Conservation (phyloP, 495 filamentous ascomycete species). For the Penicillium salamii region DNA sequence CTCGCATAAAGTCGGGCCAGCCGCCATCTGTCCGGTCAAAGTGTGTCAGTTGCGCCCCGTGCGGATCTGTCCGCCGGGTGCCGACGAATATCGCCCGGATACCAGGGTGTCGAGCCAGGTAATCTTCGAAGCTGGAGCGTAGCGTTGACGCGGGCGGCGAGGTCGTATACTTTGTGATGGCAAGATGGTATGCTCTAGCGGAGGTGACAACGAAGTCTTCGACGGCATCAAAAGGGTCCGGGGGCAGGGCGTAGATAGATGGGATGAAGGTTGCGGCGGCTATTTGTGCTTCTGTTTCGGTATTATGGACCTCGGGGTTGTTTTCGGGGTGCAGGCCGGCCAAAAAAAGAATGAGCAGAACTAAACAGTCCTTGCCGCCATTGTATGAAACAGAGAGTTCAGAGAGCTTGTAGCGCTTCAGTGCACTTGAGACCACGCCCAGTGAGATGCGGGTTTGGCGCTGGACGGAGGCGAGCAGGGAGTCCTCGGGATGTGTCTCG, state of each 20-base stretch:
- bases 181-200: conserved; percentile 65
- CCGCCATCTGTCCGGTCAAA: conserved; percentile 85
- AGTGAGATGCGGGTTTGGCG: conserved; percentile 67
- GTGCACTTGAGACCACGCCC: conserved; percentile 66
- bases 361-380: conserved; percentile 96
- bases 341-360: conserved; percentile 86
- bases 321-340: conserved; percentile 51
- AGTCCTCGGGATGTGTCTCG: conserved; percentile 51
- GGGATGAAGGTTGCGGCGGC: conserved; percentile 48
- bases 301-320: conserved; percentile 1
- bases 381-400: conserved; percentile 93
- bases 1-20: conserved; percentile 89
- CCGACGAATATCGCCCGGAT: conserved; percentile 90
- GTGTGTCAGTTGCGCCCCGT: conserved; percentile 70
- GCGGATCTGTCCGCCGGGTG: conserved; percentile 87
- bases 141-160: conserved; percentile 51
- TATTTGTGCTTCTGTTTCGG: conserved; percentile 11
- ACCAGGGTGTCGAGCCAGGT: conserved; percentile 56
- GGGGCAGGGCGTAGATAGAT: conserved; percentile 82
- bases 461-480: conserved; percentile 63
- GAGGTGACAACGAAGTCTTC: conserved; percentile 76
- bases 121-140: conserved; percentile 66
- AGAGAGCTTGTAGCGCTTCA: conserved; percentile 67
- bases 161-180: conserved; percentile 71
- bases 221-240: conserved; percentile 78